Conservation (phyloP, 306 rosid species). For the Lathyrus aphaca region DNA sequence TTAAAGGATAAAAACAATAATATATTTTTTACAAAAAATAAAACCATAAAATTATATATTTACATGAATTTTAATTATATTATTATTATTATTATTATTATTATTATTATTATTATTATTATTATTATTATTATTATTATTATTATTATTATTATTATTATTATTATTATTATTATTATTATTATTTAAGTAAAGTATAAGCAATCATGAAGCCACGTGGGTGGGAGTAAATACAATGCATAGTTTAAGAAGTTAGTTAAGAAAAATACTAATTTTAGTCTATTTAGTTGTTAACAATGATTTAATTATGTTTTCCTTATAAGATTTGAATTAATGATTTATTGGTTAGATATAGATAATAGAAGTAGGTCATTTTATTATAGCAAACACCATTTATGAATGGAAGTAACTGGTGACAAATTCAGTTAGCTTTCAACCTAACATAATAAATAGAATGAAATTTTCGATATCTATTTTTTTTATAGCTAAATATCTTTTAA, state of each 20-base stretch:
- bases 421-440: conserved; percentile 63
- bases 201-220: conserved; percentile 23
- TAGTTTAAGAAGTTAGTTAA: conserved; percentile 9
- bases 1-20: too few relatives aligned
- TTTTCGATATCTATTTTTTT: conserved; percentile 38
- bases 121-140: too few relatives aligned
- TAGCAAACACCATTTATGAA: conserved; percentile 63
- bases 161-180: too few relatives aligned
- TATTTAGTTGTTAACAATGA: conserved; percentile 5
- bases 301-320: not conserved
- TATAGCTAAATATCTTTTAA: conserved; percentile 35
- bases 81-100: too few relatives aligned
- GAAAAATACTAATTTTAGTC: conserved; percentile 28
- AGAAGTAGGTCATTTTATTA: conserved; percentile 41
- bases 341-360: conserved; percentile 31
- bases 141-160: too few relatives aligned
- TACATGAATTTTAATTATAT: too few relatives aligned
- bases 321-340: conserved; percentile 25
- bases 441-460: conserved; percentile 61
- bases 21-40: too few relatives aligned
- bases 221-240: conserved; percentile 1
- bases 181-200: not conserved
- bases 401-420: conserved; percentile 50
- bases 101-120: too few relatives aligned
- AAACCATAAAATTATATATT: too few relatives aligned